Base-by-base conservation (phyloP, 2,329 filamentous ascomycete genomes). In the Ceratocystis eucalypticola region DNA sequence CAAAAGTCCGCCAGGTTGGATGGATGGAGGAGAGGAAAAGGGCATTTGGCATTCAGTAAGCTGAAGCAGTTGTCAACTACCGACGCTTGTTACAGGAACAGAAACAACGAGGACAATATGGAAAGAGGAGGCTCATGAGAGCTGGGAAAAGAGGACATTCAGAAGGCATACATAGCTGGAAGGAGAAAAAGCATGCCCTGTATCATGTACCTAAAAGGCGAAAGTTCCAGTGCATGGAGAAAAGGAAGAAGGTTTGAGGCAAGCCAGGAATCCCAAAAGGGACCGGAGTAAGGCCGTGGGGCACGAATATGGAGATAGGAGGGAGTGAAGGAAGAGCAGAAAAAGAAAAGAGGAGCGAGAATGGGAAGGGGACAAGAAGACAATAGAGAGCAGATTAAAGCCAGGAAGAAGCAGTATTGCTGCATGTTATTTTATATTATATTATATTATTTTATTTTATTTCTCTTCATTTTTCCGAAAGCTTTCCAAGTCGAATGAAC, bases 281-380 rank as follows among this genome's bases (percentile, higher is more conserved):
- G 69, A 69, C 71, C 71, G 71, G 66, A 72, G 71, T 72, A 73
- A 70, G 70, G 72, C 72, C 72, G 72, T 66, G 69, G 48, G 59
- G 28, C 55, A 37, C 28, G 37, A 41, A 57, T n/a, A 57, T 30
- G 12, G 5, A 30, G 30, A 59, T 41, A 41, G 37, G 10, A 37
- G 33, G 33, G 8, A 37, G 33, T 37, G 8, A 37, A 37, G 33
- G 33, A 37, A 4, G 55, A 37, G 30, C 5, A 17, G 7, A n/a
- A 17, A 59, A 30, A 37, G n/a, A 59, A 33, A n/a, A n/a, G 33
- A 30, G 46, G 53, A 30, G 8, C 28, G 46, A 3, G 6, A 33
- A 33, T 33, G 30, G 30, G 30, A 33, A 6, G 30, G 28, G 30
- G 30, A 10, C 22, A 22, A 8, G 48, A 25, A 22, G 22, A 25